phyloP scores from a whole-genome alignment of 495 filamentous ascomycete species.

The Penicillium chermesinum region DNA sequence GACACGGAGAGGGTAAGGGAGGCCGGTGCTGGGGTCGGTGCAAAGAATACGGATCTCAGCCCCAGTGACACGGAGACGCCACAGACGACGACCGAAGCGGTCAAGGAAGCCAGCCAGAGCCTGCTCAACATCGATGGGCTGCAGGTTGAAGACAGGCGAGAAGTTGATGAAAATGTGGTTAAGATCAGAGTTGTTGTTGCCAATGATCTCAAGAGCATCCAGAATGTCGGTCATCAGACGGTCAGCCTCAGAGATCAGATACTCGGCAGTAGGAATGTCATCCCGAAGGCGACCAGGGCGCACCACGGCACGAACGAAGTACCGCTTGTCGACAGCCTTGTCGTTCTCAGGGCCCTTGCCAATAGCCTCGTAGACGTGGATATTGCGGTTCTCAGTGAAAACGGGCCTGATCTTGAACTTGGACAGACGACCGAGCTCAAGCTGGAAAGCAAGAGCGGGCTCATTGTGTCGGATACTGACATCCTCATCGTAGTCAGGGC shows the following conservation, averaged over 20 bases:
- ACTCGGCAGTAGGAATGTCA: conserved; percentile 95
- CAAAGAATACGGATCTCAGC: conserved; percentile 98
- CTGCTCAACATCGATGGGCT: conserved; percentile 86
- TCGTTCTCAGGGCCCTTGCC: conserved; percentile 92
- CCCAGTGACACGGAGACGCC: conserved; percentile 94
- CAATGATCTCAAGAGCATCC: conserved; percentile 95
- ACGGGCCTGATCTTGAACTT: conserved; percentile 98
- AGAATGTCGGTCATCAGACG: conserved; percentile 96
- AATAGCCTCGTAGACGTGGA: conserved; percentile 95
- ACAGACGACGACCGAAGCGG: conserved; percentile 89
- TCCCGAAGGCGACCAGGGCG: conserved; percentile 88
- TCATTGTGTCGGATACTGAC: conserved; percentile 94
- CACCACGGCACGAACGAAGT: conserved; percentile 94
- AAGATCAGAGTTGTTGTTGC: conserved; percentile 97
- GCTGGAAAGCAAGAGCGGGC: conserved; percentile 94
- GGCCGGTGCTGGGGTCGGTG: conserved; percentile 77
- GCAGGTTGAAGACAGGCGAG: conserved; percentile 86
- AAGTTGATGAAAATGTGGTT: conserved; percentile 99
- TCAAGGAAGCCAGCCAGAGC: conserved; percentile 93
- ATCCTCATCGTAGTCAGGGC: conserved; percentile 83
- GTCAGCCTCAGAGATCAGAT: conserved; percentile 95
- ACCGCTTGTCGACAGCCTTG: conserved; percentile 68
- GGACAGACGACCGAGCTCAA: conserved; percentile 85
- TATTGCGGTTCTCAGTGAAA: conserved; percentile 98
- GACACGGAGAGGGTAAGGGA: conserved; percentile 89